These are phyloP conservation scores for Tilletia setariae DNA, from an alignment of 1,284 basidiomycete species.

Conservation along the genomic window DNA sequence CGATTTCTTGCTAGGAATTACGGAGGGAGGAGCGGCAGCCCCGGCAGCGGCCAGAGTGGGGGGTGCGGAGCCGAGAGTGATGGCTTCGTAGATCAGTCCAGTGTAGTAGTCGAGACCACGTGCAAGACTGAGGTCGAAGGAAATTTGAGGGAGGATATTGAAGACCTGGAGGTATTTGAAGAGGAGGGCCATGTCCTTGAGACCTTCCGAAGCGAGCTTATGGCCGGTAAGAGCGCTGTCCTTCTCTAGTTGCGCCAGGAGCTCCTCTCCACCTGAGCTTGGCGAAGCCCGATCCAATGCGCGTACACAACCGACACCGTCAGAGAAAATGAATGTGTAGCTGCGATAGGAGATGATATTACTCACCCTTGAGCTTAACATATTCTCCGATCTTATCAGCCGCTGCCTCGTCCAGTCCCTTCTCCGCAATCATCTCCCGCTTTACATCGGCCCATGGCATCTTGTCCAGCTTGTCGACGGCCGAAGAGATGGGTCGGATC, in stretches of 20 bases:
- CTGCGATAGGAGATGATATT: neutral
- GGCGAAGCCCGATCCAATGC: constrained; percentile 6
- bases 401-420: constrained; percentile 75
- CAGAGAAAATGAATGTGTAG: neutral
- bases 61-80: constrained; percentile 87
- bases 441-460: constrained; percentile 82
- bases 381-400: constrained; percentile 96
- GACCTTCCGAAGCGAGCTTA: constrained; percentile 70
- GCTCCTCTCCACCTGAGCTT: constrained; percentile 67
- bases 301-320: neutral
- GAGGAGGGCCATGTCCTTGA: constrained; percentile 83
- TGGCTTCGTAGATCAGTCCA: constrained; percentile 95
- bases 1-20: constrained; percentile 59
- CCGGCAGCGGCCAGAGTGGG: constrained; percentile 66
- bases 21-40: constrained; percentile 40
- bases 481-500: constrained; percentile 89
- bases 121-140: constrained; percentile 93
- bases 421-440: constrained; percentile 94
- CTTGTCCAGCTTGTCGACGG: constrained; percentile 99
- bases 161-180: constrained; percentile 82
- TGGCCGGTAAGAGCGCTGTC: constrained; percentile 71
- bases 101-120: constrained; percentile 98
- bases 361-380: constrained; percentile 81
- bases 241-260: constrained; percentile 71
- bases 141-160: constrained; percentile 70